A percentile compares a stretch with the other conserved stretches of the same genome.
phyloP scores from a whole-genome alignment of 495 filamentous ascomycete genomes.

The Pseudotulostoma volvatum region DNA sequence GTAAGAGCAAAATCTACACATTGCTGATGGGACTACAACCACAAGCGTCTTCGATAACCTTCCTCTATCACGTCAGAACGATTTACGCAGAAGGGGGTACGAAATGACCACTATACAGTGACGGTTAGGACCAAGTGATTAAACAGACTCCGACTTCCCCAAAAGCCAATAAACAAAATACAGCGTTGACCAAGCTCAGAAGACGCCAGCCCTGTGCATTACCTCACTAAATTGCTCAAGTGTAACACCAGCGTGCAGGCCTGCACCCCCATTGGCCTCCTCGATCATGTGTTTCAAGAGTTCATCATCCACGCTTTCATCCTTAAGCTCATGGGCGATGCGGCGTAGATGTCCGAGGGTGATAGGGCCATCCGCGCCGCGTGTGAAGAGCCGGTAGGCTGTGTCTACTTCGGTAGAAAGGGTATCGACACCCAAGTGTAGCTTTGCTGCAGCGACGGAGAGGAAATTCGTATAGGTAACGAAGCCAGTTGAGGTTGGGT shows the following conservation, averaged over 20 bases:
- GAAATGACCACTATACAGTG: too few species aligned
- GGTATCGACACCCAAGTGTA: slow-evolving; percentile 41
- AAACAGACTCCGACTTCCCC: too few species aligned
- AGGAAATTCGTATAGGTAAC: slow-evolving; percentile 64
- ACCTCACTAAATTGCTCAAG: slow-evolving; percentile 71
- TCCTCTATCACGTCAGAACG: too few species aligned
- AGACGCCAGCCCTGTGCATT: slow-evolving; percentile 71
- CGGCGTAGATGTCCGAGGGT: slow-evolving; percentile 58
- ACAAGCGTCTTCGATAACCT: too few species aligned
- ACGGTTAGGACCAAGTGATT: too few species aligned
- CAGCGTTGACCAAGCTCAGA: too few species aligned
- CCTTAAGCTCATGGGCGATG: slow-evolving; percentile 67
- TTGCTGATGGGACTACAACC: too few species aligned
- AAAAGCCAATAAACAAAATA: too few species aligned
- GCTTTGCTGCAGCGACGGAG: slow-evolving; percentile 68
- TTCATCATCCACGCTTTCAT: slow-evolving; percentile 56
- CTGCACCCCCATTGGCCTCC: slow-evolving; percentile 73
- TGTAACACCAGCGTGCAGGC: slow-evolving; percentile 53
- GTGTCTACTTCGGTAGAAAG: slow-evolving; percentile 54
- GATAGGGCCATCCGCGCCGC: slow-evolving; percentile 38
- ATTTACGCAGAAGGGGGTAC: too few species aligned
- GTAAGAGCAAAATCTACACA: too few species aligned
- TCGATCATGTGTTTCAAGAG: slow-evolving; percentile 80
- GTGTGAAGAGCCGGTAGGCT: slow-evolving; percentile 65
- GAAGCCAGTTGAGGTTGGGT: slow-evolving; percentile 64